These are phyloP conservation scores for Penicillium sp. DNA, from an alignment of 2,329 filamentous ascomycete species.

Conservation along the genomic window DNA sequence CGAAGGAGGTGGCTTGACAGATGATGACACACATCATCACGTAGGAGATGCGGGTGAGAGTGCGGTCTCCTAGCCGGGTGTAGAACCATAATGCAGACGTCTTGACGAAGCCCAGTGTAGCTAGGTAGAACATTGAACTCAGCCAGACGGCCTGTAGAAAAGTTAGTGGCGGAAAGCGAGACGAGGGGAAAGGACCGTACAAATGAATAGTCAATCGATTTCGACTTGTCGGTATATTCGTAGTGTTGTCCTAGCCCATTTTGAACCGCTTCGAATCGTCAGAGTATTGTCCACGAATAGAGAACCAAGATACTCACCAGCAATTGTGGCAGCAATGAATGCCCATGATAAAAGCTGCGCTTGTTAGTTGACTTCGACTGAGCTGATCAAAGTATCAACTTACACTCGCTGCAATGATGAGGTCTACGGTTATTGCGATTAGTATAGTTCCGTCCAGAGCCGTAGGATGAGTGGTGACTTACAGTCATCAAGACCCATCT, in stretches of 20 bases:
- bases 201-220: slow-evolving; percentile 18
- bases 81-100: slow-evolving; percentile 49
- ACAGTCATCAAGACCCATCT: slow-evolving; percentile 33
- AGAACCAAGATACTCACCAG: slow-evolving; percentile 21
- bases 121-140: slow-evolving; percentile 51
- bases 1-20: slow-evolving; percentile 43
- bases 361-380: slow-evolving; percentile 1
- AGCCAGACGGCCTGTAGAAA: slow-evolving; percentile 42
- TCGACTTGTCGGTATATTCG: slow-evolving; percentile 8
- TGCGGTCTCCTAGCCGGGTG: slow-evolving; percentile 43
- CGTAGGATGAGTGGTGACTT: slow-evolving; percentile 5
- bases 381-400: slow-evolving; percentile 1
- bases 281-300: not conserved
- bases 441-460: not conserved
- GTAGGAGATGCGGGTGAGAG: slow-evolving; percentile 36
- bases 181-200: slow-evolving; percentile 4
- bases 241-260: slow-evolving; percentile 21
- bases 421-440: slow-evolving; percentile 17
- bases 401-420: slow-evolving; percentile 34
- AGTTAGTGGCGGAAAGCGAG: not conserved
- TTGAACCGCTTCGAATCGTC: slow-evolving; percentile 15
- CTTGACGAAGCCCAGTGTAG: slow-evolving; percentile 49
- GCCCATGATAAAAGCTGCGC: slow-evolving; percentile 34
- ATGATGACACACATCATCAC: slow-evolving; percentile 43
- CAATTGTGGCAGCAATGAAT: slow-evolving; percentile 37